Percentiles rank a stretch among this genome's conserved stretches.
Evolutionary conservation across 1,284 basidiomycete genomes (phyloP).

Genomic region (Ganoderma boninense): DNA sequence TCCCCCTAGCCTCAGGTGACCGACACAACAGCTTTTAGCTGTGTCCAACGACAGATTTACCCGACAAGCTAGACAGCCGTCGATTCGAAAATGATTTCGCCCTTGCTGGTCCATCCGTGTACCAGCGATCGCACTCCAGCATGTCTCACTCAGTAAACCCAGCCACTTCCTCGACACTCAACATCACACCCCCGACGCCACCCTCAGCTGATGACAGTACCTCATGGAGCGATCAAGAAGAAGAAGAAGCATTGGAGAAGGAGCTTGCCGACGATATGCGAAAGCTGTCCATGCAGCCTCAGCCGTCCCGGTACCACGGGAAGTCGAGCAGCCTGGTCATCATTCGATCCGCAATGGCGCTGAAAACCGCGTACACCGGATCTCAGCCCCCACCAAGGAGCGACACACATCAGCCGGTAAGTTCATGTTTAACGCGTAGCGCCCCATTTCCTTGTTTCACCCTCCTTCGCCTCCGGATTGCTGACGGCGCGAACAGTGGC

Average conservation of each 20-base stretch:
- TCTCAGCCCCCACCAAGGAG: background rate
- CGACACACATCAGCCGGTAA: slow-evolving; percentile 25
- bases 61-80: slow-evolving; percentile 37
- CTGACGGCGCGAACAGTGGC: background rate
- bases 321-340: slow-evolving; percentile 60
- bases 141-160: slow-evolving; percentile 22
- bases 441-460: no score
- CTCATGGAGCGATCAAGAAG: background rate
- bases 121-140: slow-evolving; percentile 25
- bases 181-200: slow-evolving; percentile 19
- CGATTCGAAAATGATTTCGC: slow-evolving; percentile 22
- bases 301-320: slow-evolving; percentile 54
- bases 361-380: slow-evolving; percentile 44
- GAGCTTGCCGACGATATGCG: slow-evolving; percentile 30
- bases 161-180: slow-evolving; percentile 10
- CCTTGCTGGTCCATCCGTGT: background rate
- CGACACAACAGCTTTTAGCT: slow-evolving; percentile 43
- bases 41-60: slow-evolving; percentile 48
- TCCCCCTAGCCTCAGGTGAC: background rate
- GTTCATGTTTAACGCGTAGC: background rate
- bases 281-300: slow-evolving; percentile 36
- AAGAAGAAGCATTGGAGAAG: background rate
- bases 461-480: no score
- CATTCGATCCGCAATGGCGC: slow-evolving; percentile 54
- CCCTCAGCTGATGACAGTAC: slow-evolving; percentile 9